These are phyloP conservation scores for Saccharata proteae DNA, from an alignment of 2,329 filamentous ascomycete species.

Conservation along the genomic window DNA sequence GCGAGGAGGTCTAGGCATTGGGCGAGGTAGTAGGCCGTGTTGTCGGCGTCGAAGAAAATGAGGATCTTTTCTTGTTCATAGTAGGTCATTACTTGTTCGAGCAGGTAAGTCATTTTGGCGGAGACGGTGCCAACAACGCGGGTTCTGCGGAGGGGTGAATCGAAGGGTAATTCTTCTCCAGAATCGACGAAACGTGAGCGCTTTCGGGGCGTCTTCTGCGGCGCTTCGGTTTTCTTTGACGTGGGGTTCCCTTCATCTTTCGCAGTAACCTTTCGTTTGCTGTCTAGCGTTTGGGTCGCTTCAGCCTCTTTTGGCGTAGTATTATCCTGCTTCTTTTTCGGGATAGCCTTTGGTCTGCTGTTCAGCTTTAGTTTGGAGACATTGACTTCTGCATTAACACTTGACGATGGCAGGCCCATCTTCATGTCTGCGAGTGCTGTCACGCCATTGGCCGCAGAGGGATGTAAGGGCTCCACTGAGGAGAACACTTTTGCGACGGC, in stretches of 20 bases:
- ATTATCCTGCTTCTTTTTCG: no score
- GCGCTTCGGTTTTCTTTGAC: background rate
- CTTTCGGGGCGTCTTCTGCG: slow-evolving; percentile 1
- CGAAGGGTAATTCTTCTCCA: slow-evolving; percentile 19
- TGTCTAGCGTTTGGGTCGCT: no score
- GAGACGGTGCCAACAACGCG: slow-evolving; percentile 69
- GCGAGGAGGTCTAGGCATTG: slow-evolving; percentile 64
- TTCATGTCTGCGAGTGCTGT: slow-evolving; percentile 19
- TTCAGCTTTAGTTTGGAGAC: slow-evolving; percentile 6
- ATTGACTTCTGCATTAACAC: slow-evolving; percentile 13
- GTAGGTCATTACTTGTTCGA: slow-evolving; percentile 58
- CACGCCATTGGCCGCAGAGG: slow-evolving; percentile 14
- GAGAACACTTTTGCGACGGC: slow-evolving; percentile 10
- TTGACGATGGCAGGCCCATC: slow-evolving; percentile 28
- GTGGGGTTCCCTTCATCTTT: no score
- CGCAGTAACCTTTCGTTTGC: no score
- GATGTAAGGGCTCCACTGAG: no score
- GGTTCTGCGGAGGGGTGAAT: slow-evolving; percentile 46
- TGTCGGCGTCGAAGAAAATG: slow-evolving; percentile 84
- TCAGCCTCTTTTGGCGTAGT: no score
- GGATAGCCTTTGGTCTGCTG: no score
- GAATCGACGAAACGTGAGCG: slow-evolving; percentile 18
- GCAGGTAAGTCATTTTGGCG: slow-evolving; percentile 74
- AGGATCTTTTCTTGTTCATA: slow-evolving; percentile 72
- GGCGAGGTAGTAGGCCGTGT: slow-evolving; percentile 75